Evolutionary conservation across 495 filamentous ascomycete genomes (phyloP).

Genomic region (Penicillium lividum): DNA sequence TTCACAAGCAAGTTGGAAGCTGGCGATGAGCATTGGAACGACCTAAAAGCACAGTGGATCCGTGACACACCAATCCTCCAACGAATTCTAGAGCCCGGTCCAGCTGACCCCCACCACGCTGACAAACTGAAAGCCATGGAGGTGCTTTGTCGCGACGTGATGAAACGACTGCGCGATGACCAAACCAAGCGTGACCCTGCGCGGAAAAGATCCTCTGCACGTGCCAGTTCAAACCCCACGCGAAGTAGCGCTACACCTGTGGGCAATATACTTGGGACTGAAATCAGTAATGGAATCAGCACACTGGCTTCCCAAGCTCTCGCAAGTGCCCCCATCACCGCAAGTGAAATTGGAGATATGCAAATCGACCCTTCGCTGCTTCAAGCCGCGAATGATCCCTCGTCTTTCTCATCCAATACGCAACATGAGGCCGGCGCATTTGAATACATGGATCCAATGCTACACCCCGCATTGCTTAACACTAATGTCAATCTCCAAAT

Average conservation of each 20-base stretch:
- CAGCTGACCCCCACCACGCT: slow-evolving; percentile 55
- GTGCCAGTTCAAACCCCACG: slow-evolving; percentile 17
- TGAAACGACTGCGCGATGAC: slow-evolving; percentile 72
- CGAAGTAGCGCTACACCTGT: slow-evolving; percentile 21
- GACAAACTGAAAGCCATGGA: slow-evolving; percentile 67
- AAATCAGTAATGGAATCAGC: slow-evolving; percentile 50
- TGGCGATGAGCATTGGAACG: slow-evolving; percentile 69
- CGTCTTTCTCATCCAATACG: slow-evolving; percentile 38
- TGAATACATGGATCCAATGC: slow-evolving; percentile 41
- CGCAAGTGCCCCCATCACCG: slow-evolving; percentile 45
- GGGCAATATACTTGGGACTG: slow-evolving; percentile 29
- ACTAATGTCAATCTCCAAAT: slow-evolving; percentile 68
- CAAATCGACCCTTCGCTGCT: slow-evolving; percentile 68
- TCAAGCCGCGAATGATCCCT: slow-evolving; percentile 52
- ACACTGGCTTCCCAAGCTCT: slow-evolving; percentile 54
- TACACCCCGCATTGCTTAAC: slow-evolving; percentile 29
- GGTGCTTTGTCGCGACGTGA: slow-evolving; percentile 68
- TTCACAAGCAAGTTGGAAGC: slow-evolving; percentile 75
- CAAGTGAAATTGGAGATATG: slow-evolving; percentile 53
- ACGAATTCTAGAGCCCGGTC: slow-evolving; percentile 54
- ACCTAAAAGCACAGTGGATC: slow-evolving; percentile 70
- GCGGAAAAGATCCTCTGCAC: slow-evolving; percentile 43
- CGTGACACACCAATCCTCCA: slow-evolving; percentile 56
- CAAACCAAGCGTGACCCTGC: slow-evolving; percentile 59
- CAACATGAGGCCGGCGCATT: slow-evolving; percentile 43